A percentile compares a stretch with the other conserved stretches of the same genome.
These are phyloP conservation scores for Colletotrichum cereale DNA, from an alignment of 2,329 filamentous ascomycete genomes.

Conservation along the genomic window DNA sequence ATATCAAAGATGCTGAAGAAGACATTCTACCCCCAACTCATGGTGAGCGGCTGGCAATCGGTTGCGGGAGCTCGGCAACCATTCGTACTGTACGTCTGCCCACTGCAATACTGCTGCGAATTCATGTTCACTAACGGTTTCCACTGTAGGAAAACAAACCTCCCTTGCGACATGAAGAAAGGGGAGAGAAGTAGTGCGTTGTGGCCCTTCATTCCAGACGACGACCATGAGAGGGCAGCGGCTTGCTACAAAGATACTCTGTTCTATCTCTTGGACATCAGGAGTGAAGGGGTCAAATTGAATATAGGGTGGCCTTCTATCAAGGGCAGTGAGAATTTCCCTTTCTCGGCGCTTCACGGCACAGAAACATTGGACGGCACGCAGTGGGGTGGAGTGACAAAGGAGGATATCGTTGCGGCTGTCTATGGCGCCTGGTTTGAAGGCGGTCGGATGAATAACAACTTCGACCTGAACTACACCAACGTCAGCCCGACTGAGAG, in stretches of 20 bases:
- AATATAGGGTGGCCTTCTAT: slow-evolving; percentile 13
- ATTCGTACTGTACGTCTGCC: slow-evolving; percentile 14
- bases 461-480: slow-evolving; percentile 6
- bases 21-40: slow-evolving; percentile 16
- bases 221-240: slow-evolving; percentile 11
- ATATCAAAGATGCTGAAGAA: slow-evolving; percentile 24
- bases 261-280: slow-evolving; percentile 22
- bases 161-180: slow-evolving; percentile 8
- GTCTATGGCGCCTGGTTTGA: slow-evolving; percentile 9
- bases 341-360: background rate
- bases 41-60: slow-evolving; percentile 9
- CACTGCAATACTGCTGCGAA: background rate
- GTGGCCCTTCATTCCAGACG: slow-evolving; percentile 13
- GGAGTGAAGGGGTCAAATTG: slow-evolving; percentile 3
- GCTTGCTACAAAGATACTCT: slow-evolving; percentile 12
- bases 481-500: too few relatives aligned
- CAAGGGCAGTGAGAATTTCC: background rate
- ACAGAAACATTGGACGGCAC: slow-evolving; percentile 8
- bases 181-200: slow-evolving; percentile 5
- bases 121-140: background rate
- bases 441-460: slow-evolving; percentile 12
- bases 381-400: slow-evolving; percentile 13
- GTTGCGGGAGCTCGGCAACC: background rate
- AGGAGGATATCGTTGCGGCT: slow-evolving; percentile 18
- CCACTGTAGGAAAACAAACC: background rate